These are phyloP conservation scores for Ascochyta lentis DNA, from an alignment of 2,329 filamentous ascomycete species.

Conservation along the genomic window DNA sequence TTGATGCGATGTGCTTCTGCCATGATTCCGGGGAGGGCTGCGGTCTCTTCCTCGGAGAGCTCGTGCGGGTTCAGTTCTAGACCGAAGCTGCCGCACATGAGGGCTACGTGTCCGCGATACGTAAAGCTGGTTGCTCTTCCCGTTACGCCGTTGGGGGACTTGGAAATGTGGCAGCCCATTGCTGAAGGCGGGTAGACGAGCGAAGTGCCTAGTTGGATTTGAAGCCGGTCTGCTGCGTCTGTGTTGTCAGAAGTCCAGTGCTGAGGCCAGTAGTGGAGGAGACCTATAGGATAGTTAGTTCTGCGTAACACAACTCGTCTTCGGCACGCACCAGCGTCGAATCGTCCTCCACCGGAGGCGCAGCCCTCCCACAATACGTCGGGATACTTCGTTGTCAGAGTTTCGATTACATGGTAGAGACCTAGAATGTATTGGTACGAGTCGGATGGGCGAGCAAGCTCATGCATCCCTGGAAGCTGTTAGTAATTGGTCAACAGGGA, in stretches of 20 bases:
- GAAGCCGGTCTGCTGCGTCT: conserved; percentile 66
- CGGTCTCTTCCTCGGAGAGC: conserved; percentile 59
- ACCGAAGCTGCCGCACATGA: conserved; percentile 73
- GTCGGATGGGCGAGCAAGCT: conserved; percentile 61
- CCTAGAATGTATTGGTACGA: conserved; percentile 69
- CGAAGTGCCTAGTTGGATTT: conserved; percentile 69
- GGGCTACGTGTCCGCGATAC: conserved; percentile 70
- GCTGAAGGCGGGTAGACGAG: conserved; percentile 67
- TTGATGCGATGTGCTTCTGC: conserved; percentile 63
- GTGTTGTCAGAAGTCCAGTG: conserved; percentile 72
- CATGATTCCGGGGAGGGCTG: conserved; percentile 62
- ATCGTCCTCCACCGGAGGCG: conserved; percentile 68
- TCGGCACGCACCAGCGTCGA: conserved; percentile 56
- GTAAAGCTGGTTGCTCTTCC: conserved; percentile 61
- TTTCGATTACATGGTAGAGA: conserved; percentile 67
- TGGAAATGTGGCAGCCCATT: conserved; percentile 71
- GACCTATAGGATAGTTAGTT: conserved; percentile 44
- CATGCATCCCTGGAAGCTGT: conserved; percentile 57
- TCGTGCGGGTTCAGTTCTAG: conserved; percentile 66
- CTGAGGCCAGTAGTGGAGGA: conserved; percentile 70
- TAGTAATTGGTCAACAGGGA: neutral
- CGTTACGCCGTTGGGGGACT: conserved; percentile 65
- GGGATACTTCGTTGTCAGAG: conserved; percentile 65
- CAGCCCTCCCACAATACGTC: conserved; percentile 71
- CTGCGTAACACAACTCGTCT: neutral